Base-by-base conservation (phyloP, 148 eudicot genomes). In the Silene conica region DNA sequence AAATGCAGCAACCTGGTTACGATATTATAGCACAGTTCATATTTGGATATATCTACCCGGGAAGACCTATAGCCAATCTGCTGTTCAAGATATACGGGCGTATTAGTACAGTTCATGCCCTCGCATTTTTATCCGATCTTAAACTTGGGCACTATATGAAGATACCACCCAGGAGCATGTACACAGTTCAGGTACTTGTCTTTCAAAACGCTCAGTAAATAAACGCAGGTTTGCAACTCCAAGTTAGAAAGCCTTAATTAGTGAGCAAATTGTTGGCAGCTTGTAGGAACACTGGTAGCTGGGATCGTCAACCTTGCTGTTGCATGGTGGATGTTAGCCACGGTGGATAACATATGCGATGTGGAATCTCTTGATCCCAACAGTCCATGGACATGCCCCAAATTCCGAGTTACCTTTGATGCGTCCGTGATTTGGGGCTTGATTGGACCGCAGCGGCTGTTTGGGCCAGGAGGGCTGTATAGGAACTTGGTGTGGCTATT, bases 61-160 rank as follows among this genome's bases (percentile, higher is more conserved):
- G 97, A 63, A 96, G 86, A 74, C 99, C 99, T 65, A 96, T 96
- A 23, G 99, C 99, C 15, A 96, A 86, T 83, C 67, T 96, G 79
- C 81, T 96, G 67, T 96, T 96, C 96, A 96, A 96, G 83, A 92
- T 96, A 8, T 96, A 92, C 34, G 97, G 99, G 21, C 84, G 97
- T 73, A 90, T 87, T 75, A 96, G 99, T 77, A 92, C 96, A 4
- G 74, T 87, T 23, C 97, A 96, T 67, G 99, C 99, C 62, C 89
- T 96, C 26, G 81, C 97, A 5, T 96, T 96, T 79, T 76, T 96
- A 52, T 84, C 97, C 6, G 99, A 96, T 80, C 99, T 96, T 60
- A 96, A 96, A 80, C 96, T 96, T 6, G 99, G 99, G 14, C 97
- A 96, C 78, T 96, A 96, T 91, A 96, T 96, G 99, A 96, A 96